Percentiles rank a stretch among this genome's conserved stretches.
Evolutionary conservation across 495 filamentous ascomycete genomes (phyloP).

Genomic region (Trichocladium antarcticum): DNA sequence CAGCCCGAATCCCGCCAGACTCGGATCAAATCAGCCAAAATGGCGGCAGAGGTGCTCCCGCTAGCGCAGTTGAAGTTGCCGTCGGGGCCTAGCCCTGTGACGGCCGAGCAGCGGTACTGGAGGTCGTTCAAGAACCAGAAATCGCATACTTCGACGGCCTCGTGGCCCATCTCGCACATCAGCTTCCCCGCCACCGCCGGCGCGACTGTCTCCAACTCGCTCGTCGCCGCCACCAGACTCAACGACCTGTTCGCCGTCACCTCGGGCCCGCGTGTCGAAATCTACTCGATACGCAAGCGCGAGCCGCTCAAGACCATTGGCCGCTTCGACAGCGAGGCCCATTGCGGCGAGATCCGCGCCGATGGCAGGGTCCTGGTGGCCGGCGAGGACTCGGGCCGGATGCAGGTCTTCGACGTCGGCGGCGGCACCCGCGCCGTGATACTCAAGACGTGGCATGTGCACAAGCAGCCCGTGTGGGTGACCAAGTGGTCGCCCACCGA

Average conservation of each 20-base stretch:
- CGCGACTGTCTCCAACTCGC: constrained; percentile 36
- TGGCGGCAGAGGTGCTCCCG: constrained; percentile 82
- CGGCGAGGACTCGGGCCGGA: constrained; percentile 77
- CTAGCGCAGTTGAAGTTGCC: constrained; percentile 77
- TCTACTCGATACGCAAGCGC: constrained; percentile 80
- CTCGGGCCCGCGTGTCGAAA: constrained; percentile 77
- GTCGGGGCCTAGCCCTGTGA: constrained; percentile 55
- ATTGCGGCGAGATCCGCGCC: constrained; percentile 71
- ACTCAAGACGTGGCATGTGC: constrained; percentile 89
- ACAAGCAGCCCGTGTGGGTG: constrained; percentile 90
- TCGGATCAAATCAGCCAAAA: constrained; percentile 28
- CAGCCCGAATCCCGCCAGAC: background rate
- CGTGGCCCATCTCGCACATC: constrained; percentile 77
- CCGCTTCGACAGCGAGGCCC: constrained; percentile 79
- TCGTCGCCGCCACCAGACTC: constrained; percentile 32
- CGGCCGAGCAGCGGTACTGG: constrained; percentile 90
- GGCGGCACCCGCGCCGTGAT: constrained; percentile 60
- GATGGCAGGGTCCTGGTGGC: constrained; percentile 84
- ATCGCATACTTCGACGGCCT: constrained; percentile 72
- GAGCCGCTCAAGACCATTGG: constrained; percentile 86
- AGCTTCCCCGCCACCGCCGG: constrained; percentile 52
- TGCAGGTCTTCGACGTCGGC: constrained; percentile 88
- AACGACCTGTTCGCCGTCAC: constrained; percentile 86
- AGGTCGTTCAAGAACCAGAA: constrained; percentile 80
- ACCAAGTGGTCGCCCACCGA: constrained; percentile 80